A percentile compares a stretch with the other conserved stretches of the same genome.
phyloP scores from a whole-genome alignment of 2,329 filamentous ascomycete genomes.

The Alternaria metachromatica region DNA sequence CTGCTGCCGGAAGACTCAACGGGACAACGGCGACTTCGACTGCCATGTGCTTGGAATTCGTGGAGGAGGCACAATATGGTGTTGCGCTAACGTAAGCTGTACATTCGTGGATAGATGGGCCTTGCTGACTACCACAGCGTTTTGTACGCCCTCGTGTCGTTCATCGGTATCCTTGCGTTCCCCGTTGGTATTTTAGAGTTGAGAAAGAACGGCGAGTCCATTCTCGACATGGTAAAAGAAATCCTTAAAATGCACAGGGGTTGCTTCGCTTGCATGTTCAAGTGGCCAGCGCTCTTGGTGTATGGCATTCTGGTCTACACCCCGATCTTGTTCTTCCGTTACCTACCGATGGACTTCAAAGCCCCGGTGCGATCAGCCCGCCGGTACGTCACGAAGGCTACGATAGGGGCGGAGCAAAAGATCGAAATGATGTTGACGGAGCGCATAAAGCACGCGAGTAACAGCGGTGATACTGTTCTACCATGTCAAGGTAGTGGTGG shows the following conservation, averaged over 20 bases:
- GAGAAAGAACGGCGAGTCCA: background rate
- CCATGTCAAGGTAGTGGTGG: constrained; percentile 5
- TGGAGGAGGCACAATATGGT: constrained; percentile 31
- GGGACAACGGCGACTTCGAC: constrained; percentile 17
- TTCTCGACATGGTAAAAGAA: background rate
- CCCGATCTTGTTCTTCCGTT: constrained; percentile 23
- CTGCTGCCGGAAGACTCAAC: constrained; percentile 31
- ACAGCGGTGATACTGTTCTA: background rate
- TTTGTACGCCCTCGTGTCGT: constrained; percentile 19
- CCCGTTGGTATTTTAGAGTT: background rate
- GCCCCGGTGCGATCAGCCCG: constrained; percentile 21
- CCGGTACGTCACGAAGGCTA: constrained; percentile 23
- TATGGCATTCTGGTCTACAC: constrained; percentile 6
- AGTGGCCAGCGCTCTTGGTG: background rate
- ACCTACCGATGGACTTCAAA: constrained; percentile 24
- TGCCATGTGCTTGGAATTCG: constrained; percentile 32
- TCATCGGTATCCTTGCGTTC: constrained; percentile 17
- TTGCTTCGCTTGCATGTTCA: background rate
- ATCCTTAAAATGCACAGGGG: background rate
- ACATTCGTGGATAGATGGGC: background rate
- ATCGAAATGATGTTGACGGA: constrained; percentile 15
- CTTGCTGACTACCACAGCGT: constrained; percentile 1
- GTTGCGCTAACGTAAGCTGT: constrained; percentile 23
- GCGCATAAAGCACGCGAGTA: constrained; percentile 6
- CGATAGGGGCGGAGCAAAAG: constrained; percentile 16